phyloP scores from a whole-genome alignment of 2,329 filamentous ascomycete species.

The Lecanicillium sp. region DNA sequence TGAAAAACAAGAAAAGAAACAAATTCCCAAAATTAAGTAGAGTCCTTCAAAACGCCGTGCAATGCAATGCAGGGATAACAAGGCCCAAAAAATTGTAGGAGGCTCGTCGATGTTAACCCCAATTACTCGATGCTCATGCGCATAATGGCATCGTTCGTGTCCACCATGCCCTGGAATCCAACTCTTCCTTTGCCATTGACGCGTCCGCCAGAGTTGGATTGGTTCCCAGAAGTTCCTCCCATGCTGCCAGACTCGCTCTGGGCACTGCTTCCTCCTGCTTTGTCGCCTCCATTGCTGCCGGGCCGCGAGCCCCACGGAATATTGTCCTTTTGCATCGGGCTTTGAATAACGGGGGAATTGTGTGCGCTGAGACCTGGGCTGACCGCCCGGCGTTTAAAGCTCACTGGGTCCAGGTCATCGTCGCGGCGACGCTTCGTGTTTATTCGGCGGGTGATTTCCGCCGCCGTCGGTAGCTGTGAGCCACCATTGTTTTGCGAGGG shows the following conservation, averaged over 20 bases:
- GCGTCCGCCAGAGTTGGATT: conserved; percentile 32
- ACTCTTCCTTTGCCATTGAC: conserved; percentile 54
- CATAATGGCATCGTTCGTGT: conserved; percentile 93
- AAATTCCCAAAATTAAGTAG: too few species aligned
- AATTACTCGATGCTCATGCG: conserved; percentile 91
- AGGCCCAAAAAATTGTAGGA: neutral
- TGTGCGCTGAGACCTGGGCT: conserved; percentile 86
- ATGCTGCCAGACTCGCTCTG: conserved; percentile 42
- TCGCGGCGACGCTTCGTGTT: conserved; percentile 80
- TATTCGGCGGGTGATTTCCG: conserved; percentile 71
- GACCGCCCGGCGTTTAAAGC: conserved; percentile 86
- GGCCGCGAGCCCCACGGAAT: conserved; percentile 67
- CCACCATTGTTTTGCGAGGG: conserved; percentile 20
- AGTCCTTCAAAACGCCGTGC: conserved; percentile 4
- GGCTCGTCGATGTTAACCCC: neutral
- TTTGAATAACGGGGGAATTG: conserved; percentile 82
- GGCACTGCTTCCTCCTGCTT: conserved; percentile 43
- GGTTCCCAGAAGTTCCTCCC: conserved; percentile 19
- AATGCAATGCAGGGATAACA: conserved; percentile 6
- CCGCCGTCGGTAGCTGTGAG: conserved; percentile 51
- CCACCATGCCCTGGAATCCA: conserved; percentile 86
- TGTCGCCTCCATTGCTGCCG: conserved; percentile 51
- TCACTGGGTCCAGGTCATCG: conserved; percentile 80
- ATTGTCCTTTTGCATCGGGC: conserved; percentile 66
- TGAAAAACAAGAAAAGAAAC: too few species aligned